Evolutionary conservation across 768 basidiomycete genomes (phyloP), one percentile per base, ranked within the genome.

Genomic region (Gyrodon lividus): DNA sequence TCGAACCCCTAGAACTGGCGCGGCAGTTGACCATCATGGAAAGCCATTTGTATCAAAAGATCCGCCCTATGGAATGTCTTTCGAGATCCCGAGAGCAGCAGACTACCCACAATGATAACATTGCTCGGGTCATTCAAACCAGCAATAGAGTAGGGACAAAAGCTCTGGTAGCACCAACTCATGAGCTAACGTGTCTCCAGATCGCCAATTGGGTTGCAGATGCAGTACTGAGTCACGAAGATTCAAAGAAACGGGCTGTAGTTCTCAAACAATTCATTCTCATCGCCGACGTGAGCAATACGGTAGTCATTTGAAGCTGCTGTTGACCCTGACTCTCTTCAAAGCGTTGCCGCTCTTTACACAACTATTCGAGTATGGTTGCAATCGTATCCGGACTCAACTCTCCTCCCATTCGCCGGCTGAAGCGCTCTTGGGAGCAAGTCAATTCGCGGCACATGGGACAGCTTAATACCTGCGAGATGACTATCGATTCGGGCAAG

Each of bases 361-460:
- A 95, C 68, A 98, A 98, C 71, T 98, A 92, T 72, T 95, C 94
- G 17, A 90, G 86, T n/a, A 92, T 98, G 86, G 91, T 93, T 52
- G 93, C 94, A 30, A 89, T 98, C 50, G 86, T 94, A 33, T 96
- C 96, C 13, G 96, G 94, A 6, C 76, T 98, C 47, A 95, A 96
- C 60, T 92, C 92, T 1, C 89, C 96, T 17, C 92, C 93, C 12
- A 94, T 98, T 54, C 85, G 89, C 39, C 84, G 96, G 8, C 75
- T 98, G 52, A 95, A 93, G 67, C 83, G 96, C 44, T 95, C 96
- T 4, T 95, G 92, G 87, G 93, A 97, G 57, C 83, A 87, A 70
- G 83, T 98, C 54, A 86, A 78, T 58, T 79, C 84, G 49, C 84
- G 88, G 55, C 79, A 81, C 55, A 81, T 89, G 76, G 72, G 83